Evolutionary conservation across 169 alveolate species (phyloP).

Genomic region (Cryptosporidium viatorum): DNA sequence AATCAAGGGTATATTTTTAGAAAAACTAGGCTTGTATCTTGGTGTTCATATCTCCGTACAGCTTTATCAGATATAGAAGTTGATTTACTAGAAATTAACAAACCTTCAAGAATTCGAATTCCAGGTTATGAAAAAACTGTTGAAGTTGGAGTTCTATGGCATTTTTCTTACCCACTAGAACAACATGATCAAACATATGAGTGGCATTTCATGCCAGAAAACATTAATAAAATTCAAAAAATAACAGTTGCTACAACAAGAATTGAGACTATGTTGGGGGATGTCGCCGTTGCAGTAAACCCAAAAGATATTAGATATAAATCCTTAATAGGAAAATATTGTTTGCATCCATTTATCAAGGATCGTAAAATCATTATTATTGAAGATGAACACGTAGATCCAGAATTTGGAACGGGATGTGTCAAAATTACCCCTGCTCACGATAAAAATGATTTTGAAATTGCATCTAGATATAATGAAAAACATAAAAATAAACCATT

Average conservation of each 20-base stretch:
- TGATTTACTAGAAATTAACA: conserved; percentile 92
- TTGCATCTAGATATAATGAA: conserved; percentile 94
- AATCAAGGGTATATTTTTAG: conserved; percentile 95
- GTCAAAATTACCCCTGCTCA: conserved; percentile 99
- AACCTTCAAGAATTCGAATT: conserved; percentile 86
- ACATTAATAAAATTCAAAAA: conserved; percentile 75
- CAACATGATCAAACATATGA: conserved; percentile 83
- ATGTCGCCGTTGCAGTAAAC: conserved; percentile 99
- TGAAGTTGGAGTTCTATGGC: conserved; percentile 98
- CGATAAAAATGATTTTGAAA: conserved; percentile 98
- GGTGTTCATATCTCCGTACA: conserved; percentile 98
- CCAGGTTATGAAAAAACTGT: conserved; percentile 90
- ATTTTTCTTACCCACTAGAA: conserved; percentile 93
- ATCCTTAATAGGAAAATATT: conserved; percentile 93
- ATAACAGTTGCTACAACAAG: conserved; percentile 96
- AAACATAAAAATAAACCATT: conserved; percentile 44
- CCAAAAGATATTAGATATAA: conserved; percentile 97
- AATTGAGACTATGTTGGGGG: conserved; percentile 99
- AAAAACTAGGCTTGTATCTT: conserved; percentile 95
- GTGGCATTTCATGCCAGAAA: conserved; percentile 83
- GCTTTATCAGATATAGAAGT: conserved; percentile 99
- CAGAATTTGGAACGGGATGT: conserved; percentile 99
- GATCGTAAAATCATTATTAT: conserved; percentile 93
- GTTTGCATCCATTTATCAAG: conserved; percentile 96
- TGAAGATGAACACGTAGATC: conserved; percentile 97